A percentile compares a stretch with the other conserved stretches of the same genome.
Evolutionary conservation across 2,329 filamentous ascomycete species (phyloP).

Genomic region (Aspergillus versicolor): DNA sequence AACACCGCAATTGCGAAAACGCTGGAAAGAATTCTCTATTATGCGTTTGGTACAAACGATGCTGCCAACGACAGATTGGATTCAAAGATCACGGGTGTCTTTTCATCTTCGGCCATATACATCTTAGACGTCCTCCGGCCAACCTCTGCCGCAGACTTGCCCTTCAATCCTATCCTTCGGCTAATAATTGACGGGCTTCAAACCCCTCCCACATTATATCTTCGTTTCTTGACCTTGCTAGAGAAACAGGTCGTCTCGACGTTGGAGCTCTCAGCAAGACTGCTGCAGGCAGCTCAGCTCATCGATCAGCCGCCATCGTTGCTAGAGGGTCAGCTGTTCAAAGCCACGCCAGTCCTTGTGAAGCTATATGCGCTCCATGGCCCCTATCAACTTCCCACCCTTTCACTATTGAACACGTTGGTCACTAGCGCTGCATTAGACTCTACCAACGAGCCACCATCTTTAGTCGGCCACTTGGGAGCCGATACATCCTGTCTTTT

Average conservation of each 20-base stretch:
- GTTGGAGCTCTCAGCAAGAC: conserved; percentile 64
- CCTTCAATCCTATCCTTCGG: conserved; percentile 73
- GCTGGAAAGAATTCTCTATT: conserved; percentile 69
- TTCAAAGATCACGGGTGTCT: conserved; percentile 58
- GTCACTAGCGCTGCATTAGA: conserved; percentile 67
- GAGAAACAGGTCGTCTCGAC: conserved; percentile 64
- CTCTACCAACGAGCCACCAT: conserved; percentile 74
- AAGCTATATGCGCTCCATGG: conserved; percentile 72
- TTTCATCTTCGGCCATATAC: conserved; percentile 72
- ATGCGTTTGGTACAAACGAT: conserved; percentile 73
- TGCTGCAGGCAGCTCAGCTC: conserved; percentile 69
- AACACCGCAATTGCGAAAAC: conserved; percentile 66
- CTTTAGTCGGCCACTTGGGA: conserved; percentile 85
- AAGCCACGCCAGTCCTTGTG: conserved; percentile 72
- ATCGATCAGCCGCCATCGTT: conserved; percentile 63
- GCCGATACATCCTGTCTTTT: conserved; percentile 81
- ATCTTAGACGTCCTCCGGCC: conserved; percentile 75
- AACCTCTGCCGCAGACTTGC: conserved; percentile 65
- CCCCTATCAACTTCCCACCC: conserved; percentile 63
- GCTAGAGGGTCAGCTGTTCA: conserved; percentile 77
- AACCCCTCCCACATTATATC: conserved; percentile 63
- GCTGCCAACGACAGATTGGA: conserved; percentile 45
- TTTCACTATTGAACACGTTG: conserved; percentile 70
- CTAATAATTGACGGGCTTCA: conserved; percentile 65
- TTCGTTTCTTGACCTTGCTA: conserved; percentile 55